These are phyloP conservation scores for Rasamsonia emersonii DNA, from an alignment of 2,329 filamentous ascomycete species.

Conservation along the genomic window DNA sequence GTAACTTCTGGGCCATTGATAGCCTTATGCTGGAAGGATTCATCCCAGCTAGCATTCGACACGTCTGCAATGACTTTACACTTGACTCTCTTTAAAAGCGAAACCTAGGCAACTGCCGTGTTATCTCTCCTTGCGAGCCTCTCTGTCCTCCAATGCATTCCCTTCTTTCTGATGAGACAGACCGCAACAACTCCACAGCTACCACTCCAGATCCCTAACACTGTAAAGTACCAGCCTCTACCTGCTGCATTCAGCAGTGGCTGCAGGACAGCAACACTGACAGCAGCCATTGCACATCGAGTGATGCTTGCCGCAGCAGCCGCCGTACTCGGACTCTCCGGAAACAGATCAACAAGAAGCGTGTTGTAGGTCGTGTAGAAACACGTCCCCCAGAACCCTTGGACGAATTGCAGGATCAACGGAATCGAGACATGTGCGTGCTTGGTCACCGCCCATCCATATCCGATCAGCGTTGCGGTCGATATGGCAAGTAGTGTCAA, in stretches of 20 bases:
- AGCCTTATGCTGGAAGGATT: no score
- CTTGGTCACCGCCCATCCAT: slow-evolving; percentile 34
- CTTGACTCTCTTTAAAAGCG: no score
- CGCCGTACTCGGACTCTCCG: slow-evolving; percentile 17
- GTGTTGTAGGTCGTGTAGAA: slow-evolving; percentile 18
- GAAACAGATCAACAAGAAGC: slow-evolving; percentile 23
- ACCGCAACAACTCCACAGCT: slow-evolving; percentile 10
- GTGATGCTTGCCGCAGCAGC: slow-evolving; percentile 21
- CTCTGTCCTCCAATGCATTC: slow-evolving; percentile 15
- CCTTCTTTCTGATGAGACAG: slow-evolving; percentile 11
- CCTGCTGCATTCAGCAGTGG: slow-evolving; percentile 19
- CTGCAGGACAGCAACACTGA: slow-evolving; percentile 17
- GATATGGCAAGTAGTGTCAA: slow-evolving; percentile 15
- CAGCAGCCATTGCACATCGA: slow-evolving; percentile 21
- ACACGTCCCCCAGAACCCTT: slow-evolving; percentile 14
- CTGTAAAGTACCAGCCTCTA: slow-evolving; percentile 20
- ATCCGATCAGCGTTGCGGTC: slow-evolving; percentile 20
- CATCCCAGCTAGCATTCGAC: no score
- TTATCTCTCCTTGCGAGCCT: slow-evolving; percentile 8
- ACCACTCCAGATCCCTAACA: slow-evolving; percentile 14
- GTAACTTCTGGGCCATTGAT: no score
- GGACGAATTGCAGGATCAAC: slow-evolving; percentile 29
- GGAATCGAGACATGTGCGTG: slow-evolving; percentile 23
- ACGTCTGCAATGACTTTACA: no score
- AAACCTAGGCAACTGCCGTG: no score